Conservation (phyloP, 2,329 filamentous ascomycete genomes). For the Aureobasidium sp. region DNA sequence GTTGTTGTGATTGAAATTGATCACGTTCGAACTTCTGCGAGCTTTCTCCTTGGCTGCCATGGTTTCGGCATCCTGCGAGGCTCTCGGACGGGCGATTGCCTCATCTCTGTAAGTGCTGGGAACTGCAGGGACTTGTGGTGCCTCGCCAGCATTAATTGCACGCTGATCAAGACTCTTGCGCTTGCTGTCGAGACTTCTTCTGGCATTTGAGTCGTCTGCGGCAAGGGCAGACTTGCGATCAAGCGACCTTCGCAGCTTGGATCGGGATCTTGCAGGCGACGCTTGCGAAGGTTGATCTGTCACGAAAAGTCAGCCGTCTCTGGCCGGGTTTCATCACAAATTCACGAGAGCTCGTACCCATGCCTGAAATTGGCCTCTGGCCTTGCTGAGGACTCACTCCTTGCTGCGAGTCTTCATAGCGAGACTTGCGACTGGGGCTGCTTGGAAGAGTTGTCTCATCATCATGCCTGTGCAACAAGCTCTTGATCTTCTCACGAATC, state of each 20-base stretch:
- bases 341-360: neutral
- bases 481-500: constrained; percentile 12
- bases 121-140: neutral
- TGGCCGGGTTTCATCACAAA: neutral
- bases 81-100: neutral
- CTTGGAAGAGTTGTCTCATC: constrained; percentile 1
- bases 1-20: constrained; percentile 2
- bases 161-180: constrained; percentile 12
- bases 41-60: constrained; percentile 3
- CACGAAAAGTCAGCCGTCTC: neutral
- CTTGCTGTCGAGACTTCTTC: constrained; percentile 1
- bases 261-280: constrained; percentile 7
- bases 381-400: neutral
- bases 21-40: constrained; percentile 13
- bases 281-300: constrained; percentile 4
- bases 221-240: neutral
- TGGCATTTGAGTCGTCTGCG: neutral
- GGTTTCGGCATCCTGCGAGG: constrained; percentile 1
- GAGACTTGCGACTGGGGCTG: neutral
- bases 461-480: constrained; percentile 6
- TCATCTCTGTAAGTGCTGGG: neutral
- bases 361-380: neutral
- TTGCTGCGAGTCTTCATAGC: constrained; percentile 3
- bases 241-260: neutral
- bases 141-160: neutral